Conservation (phyloP, 352 stramenopile genomes). For the Nothophytophthora sp. region DNA sequence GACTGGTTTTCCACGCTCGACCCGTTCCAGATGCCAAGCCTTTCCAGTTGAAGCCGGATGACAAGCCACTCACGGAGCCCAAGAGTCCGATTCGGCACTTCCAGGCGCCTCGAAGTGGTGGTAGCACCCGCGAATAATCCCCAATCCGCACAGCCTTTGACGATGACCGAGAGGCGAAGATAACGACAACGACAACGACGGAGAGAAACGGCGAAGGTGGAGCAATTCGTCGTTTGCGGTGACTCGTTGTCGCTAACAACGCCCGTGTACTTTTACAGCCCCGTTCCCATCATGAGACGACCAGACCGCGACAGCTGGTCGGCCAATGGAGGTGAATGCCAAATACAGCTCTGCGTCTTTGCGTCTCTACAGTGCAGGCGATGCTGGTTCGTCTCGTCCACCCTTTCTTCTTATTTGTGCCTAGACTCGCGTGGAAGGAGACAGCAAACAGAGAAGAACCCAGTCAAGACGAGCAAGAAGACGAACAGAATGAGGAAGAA, state of each 20-base stretch:
- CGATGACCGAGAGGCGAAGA: conserved; percentile 4
- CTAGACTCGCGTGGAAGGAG: neutral
- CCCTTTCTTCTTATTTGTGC: conserved; percentile 35
- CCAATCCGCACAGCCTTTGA: neutral
- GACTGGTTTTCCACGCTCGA: conserved; percentile 75
- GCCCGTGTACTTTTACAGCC: conserved; percentile 27
- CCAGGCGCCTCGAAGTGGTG: conserved; percentile 11
- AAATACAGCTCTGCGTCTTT: conserved; percentile 9
- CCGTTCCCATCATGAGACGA: conserved; percentile 13
- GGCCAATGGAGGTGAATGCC: conserved; percentile 14
- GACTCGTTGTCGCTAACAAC: conserved; percentile 8
- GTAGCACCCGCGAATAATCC: neutral
- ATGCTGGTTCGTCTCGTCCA: conserved; percentile 14
- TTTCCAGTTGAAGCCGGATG: conserved; percentile 53
- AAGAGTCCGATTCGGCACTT: conserved; percentile 47
- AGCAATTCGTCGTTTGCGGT: conserved; percentile 2
- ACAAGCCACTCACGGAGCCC: conserved; percentile 51
- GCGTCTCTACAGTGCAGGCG: neutral
- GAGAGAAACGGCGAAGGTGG: conserved; percentile 1
- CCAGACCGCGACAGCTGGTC: conserved; percentile 6
- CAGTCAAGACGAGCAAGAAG: neutral
- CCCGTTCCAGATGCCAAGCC: conserved; percentile 48
- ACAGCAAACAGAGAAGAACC: neutral
- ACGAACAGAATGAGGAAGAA: too few relatives aligned
- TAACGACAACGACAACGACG: conserved; percentile 3